Evolutionary conservation across 2,329 filamentous ascomycete genomes (phyloP), one percentile per base, ranked within the genome.

Genomic region (Zymoseptoria tritici): DNA sequence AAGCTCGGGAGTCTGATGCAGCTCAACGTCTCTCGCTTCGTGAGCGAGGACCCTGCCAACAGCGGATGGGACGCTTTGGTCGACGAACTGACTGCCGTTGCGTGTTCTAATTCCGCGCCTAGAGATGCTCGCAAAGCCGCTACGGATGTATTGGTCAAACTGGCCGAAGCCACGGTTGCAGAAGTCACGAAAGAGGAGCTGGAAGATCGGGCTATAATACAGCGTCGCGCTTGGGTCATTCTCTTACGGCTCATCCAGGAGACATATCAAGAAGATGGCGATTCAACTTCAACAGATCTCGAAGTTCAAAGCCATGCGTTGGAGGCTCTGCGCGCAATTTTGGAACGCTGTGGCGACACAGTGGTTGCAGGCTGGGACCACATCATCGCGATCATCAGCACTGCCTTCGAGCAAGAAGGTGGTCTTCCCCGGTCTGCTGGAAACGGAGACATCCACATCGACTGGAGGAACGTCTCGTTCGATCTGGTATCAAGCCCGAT

Each of bases 321-420:
- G 2, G 16, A 79, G 90, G 53, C 83, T 81, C 58, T 81, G 79
- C 63, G 85, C 87, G 16, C 78, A 91, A 31, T 97, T 20, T 80
- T 99, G 1, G 93, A 97, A 70, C 88, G 91, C 63, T 93, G 88
- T 67, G 94, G 93, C 8, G 92, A 99, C 70, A 86, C 85, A 0
- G 81, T 97, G 5, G 79, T 88, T 13, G 86, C 85, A 64, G 92
- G 91, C 3, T 99, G 94, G 94, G 84, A 88, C 54, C 83, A 90
- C 54, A 86, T 91, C 0, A 94, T 99, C 66, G 85, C 89, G 52
- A 87, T 97, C 62, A 88, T 97, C 63, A 85, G 86, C 64, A 92
- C 86, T 68, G 89, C 93, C 2, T 96, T 97, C 67, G 73, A 87
- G 49, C 74, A 64, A 16, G 64, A 62, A 26, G 65, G 64, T 11